A percentile compares a stretch with the other conserved stretches of the same genome.
Evolutionary conservation across 2,329 filamentous ascomycete species (phyloP).

Genomic region (Ceratocystis colombiana): DNA sequence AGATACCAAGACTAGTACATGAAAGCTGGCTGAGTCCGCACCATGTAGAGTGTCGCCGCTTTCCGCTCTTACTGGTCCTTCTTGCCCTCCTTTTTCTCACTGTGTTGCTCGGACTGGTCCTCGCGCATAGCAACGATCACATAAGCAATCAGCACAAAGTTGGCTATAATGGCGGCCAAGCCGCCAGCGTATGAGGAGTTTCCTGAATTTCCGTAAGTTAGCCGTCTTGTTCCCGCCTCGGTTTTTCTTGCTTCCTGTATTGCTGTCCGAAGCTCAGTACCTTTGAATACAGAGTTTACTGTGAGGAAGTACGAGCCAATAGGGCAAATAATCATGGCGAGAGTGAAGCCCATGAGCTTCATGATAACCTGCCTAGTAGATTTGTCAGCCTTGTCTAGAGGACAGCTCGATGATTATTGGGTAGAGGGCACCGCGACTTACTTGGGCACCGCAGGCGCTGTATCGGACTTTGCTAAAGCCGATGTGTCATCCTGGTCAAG

Average conservation of each 20-base stretch:
- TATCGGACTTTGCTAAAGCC: conserved; percentile 53
- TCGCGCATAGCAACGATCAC: conserved; percentile 85
- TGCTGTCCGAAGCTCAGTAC: conserved; percentile 39
- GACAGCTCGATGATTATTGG: not conserved
- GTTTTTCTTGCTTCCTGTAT: not conserved
- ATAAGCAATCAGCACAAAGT: conserved; percentile 83
- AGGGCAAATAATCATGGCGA: conserved; percentile 80
- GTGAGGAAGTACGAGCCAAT: conserved; percentile 83
- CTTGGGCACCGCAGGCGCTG: conserved; percentile 73
- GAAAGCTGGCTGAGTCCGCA: no score
- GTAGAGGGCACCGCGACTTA: conserved; percentile 38
- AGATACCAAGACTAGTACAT: no score
- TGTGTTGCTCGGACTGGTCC: conserved; percentile 49
- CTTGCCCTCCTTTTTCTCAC: conserved; percentile 38
- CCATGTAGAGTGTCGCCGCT: no score
- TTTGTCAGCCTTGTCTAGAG: conserved; percentile 7
- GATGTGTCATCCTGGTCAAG: conserved; percentile 49
- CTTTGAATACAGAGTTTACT: conserved; percentile 64
- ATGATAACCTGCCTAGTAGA: conserved; percentile 62
- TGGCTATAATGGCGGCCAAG: conserved; percentile 77
- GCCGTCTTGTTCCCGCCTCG: not conserved
- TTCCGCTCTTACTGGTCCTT: conserved; percentile 38
- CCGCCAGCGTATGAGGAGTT: conserved; percentile 82
- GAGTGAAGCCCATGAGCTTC: conserved; percentile 81
- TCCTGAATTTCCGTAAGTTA: conserved; percentile 42